These are phyloP conservation scores for Porcisia hertigi DNA, from an alignment of 208 protist genomes.

Conservation along the genomic window DNA sequence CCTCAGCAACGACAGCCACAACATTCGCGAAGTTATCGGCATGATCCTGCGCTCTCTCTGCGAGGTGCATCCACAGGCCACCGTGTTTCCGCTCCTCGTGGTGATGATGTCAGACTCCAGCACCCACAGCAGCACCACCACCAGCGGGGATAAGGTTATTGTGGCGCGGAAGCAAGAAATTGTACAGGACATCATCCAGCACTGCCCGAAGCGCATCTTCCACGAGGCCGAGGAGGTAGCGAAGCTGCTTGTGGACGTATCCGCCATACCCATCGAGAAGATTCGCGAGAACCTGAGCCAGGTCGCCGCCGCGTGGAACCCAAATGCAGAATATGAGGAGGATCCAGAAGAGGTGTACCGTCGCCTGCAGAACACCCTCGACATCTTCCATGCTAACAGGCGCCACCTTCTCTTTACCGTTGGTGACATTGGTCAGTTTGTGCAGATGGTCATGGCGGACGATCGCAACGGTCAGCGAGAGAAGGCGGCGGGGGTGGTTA, in stretches of 20 bases:
- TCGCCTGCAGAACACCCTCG: constrained; percentile 65
- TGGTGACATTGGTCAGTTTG: constrained; percentile 89
- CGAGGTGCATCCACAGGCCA: constrained; percentile 97
- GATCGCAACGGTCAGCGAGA: constrained; percentile 76
- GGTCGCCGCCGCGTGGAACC: constrained; percentile 88
- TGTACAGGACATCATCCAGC: constrained; percentile 76
- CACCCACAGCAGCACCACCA: constrained; percentile 4
- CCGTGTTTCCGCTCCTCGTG: constrained; percentile 99
- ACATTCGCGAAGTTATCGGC: constrained; percentile 94
- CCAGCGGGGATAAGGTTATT: neutral
- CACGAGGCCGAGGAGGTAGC: constrained; percentile 86
- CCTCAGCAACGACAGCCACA: constrained; percentile 90
- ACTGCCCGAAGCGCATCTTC: constrained; percentile 84
- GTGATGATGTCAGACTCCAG: constrained; percentile 87
- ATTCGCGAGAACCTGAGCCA: constrained; percentile 88
- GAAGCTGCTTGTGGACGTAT: constrained; percentile 80
- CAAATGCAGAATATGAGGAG: constrained; percentile 91
- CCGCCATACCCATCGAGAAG: constrained; percentile 89
- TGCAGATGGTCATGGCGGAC: constrained; percentile 82
- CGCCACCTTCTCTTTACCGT: constrained; percentile 86
- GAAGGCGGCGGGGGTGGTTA: constrained; percentile 79
- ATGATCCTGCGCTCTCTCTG: constrained; percentile 95
- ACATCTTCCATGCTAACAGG: constrained; percentile 82
- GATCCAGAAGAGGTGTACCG: constrained; percentile 81
- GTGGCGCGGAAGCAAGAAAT: constrained; percentile 53